Evolutionary conservation across 2,329 filamentous ascomycete species (phyloP).

Genomic region (Alternaria sp.): DNA sequence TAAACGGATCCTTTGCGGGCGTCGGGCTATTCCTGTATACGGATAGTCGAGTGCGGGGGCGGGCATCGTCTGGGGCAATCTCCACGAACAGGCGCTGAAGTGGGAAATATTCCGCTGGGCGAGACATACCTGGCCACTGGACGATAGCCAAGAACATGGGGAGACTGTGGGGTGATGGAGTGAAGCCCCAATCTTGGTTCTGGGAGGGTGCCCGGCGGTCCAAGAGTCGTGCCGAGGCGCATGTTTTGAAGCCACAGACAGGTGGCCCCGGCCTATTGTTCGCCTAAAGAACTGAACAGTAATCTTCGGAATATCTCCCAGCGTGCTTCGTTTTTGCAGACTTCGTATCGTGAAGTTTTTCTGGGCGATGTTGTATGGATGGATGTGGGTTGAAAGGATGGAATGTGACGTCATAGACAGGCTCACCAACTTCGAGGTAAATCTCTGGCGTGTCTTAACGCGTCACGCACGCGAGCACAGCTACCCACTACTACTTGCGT

Average conservation of each 20-base stretch:
- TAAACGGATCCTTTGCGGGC: conserved; percentile 29
- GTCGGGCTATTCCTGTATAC: conserved; percentile 36
- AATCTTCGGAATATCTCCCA: neutral
- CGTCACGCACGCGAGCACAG: neutral
- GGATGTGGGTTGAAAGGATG: neutral
- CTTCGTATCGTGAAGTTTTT: neutral
- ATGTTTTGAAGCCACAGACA: neutral
- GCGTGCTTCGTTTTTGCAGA: accelerated
- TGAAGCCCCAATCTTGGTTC: conserved; percentile 3
- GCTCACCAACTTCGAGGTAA: neutral
- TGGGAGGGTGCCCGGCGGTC: neutral
- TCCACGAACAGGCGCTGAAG: conserved; percentile 26
- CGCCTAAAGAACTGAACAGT: neutral
- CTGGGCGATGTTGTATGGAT: neutral
- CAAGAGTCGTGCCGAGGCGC: neutral
- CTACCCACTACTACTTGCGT: neutral
- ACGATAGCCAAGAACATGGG: neutral
- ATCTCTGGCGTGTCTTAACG: neutral
- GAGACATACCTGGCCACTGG: conserved; percentile 1
- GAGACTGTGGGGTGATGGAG: conserved; percentile 6
- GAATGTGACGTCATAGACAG: neutral
- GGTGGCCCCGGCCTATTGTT: neutral
- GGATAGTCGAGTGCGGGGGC: conserved; percentile 38
- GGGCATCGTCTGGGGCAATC: conserved; percentile 18
- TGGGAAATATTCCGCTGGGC: conserved; percentile 19